phyloP scores from a whole-genome alignment of 2,329 filamentous ascomycete species.

The Rhytidhysteron rufulum region DNA sequence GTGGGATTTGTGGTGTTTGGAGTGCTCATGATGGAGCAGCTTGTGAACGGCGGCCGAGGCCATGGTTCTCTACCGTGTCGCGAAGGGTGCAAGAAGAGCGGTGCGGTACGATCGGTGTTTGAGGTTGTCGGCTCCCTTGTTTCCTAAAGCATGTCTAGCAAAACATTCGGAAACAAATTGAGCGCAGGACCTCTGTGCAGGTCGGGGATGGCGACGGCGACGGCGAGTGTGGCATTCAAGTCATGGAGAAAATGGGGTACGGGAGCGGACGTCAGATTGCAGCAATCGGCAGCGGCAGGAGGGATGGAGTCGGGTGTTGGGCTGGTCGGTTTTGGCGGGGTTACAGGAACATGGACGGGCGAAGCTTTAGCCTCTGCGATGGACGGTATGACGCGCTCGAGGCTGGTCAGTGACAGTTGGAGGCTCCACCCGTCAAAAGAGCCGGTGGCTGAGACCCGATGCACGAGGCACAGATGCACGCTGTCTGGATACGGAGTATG shows the following conservation, averaged over 20 bases:
- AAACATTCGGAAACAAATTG: too few species aligned
- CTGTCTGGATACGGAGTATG: too few species aligned
- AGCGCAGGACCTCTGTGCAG: too few species aligned
- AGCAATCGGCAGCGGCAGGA: background rate
- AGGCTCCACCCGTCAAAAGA: too few species aligned
- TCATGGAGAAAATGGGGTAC: background rate
- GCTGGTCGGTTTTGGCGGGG: too few species aligned
- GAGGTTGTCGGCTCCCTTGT: constrained; percentile 2
- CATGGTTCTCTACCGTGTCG: constrained; percentile 22
- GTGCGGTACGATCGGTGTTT: constrained; percentile 8
- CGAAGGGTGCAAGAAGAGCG: constrained; percentile 11
- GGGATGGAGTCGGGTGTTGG: too few species aligned
- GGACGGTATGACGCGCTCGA: background rate
- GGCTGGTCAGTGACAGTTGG: too few species aligned
- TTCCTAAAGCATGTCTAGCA: constrained; percentile 14
- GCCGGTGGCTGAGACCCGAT: too few species aligned
- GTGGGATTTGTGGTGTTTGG: constrained; percentile 20
- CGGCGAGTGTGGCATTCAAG: background rate
- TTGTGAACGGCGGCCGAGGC: constrained; percentile 32
- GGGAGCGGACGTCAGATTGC: background rate
- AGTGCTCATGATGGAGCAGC: constrained; percentile 31
- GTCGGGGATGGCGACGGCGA: too few species aligned
- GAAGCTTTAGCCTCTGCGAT: background rate
- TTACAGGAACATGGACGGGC: too few species aligned
- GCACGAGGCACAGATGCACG: too few species aligned